Percentiles rank a stretch among this genome's conserved stretches.
Evolutionary conservation across 2,329 filamentous ascomycete species (phyloP).

Genomic region (Penicillium sp.): DNA sequence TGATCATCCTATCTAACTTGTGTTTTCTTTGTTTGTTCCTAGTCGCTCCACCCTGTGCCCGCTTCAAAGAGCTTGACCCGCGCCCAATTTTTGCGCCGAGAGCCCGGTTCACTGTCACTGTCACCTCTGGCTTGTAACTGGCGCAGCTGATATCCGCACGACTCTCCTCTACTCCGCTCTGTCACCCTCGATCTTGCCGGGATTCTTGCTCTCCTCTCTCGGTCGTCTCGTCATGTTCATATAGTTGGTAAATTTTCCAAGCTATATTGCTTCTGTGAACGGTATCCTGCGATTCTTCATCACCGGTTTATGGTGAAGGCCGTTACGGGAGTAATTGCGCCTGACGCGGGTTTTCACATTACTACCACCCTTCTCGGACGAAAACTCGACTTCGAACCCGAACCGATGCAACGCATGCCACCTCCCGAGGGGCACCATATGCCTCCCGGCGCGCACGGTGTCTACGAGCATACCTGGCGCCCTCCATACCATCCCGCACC

Average conservation of each 20-base stretch:
- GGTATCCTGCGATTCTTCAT: background rate
- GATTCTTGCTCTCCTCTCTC: background rate
- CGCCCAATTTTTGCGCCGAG: slow-evolving; percentile 14
- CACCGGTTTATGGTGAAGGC: background rate
- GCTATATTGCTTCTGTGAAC: slow-evolving; percentile 10
- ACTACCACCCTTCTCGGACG: background rate
- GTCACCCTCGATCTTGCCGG: background rate
- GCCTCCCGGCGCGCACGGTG: slow-evolving; percentile 24
- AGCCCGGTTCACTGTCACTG: background rate
- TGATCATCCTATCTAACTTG: background rate
- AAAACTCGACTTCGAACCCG: slow-evolving; percentile 10
- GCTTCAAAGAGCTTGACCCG: slow-evolving; percentile 6
- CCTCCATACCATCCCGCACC: slow-evolving; percentile 24
- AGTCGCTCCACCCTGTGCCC: slow-evolving; percentile 16
- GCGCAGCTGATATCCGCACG: background rate
- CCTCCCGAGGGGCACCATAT: slow-evolving; percentile 29
- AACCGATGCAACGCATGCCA: slow-evolving; percentile 31
- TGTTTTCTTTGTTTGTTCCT: background rate
- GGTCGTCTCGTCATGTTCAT: slow-evolving; percentile 8
- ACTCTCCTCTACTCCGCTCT: background rate
- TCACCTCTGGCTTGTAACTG: background rate
- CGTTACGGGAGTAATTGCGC: slow-evolving; percentile 1
- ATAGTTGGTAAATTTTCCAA: slow-evolving; percentile 4
- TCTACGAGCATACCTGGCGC: slow-evolving; percentile 34
- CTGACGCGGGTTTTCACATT: slow-evolving; percentile 7